Evolutionary conservation across 371 early-diverging fungal genomes (phyloP).

Genomic region (Mucor irregularis): DNA sequence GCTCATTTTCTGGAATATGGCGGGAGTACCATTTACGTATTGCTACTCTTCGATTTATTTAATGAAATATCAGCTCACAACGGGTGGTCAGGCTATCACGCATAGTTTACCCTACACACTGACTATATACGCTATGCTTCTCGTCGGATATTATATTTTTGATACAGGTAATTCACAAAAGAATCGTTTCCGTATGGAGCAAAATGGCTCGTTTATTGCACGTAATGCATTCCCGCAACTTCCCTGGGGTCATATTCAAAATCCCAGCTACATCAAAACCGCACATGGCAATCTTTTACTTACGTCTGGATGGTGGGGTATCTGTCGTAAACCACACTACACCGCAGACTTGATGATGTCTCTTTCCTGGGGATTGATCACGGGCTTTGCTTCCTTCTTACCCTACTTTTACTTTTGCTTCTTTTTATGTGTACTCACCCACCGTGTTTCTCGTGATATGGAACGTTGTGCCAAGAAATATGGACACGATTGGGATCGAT

Average conservation of each 20-base stretch:
- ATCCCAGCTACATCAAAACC: constrained; percentile 75
- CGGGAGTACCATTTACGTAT: constrained; percentile 66
- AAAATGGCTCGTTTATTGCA: constrained; percentile 56
- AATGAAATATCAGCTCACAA: constrained; percentile 47
- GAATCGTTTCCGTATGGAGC: constrained; percentile 82
- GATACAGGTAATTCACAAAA: constrained; percentile 82
- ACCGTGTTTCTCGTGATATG: constrained; percentile 83
- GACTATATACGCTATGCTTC: not conserved
- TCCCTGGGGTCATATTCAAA: constrained; percentile 65
- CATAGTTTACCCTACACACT: constrained; percentile 43
- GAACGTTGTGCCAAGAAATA: constrained; percentile 82
- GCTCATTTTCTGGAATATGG: constrained; percentile 66
- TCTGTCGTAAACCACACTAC: constrained; percentile 83
- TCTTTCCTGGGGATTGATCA: constrained; percentile 78
- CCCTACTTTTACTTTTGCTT: constrained; percentile 88
- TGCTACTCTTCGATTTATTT: constrained; percentile 58
- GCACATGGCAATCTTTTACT: constrained; percentile 76
- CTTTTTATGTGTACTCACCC: constrained; percentile 76
- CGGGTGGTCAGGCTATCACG: constrained; percentile 37
- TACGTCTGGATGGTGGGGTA: constrained; percentile 88
- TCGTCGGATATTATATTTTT: constrained; percentile 54
- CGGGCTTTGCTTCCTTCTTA: constrained; percentile 72
- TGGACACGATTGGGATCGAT: constrained; percentile 84
- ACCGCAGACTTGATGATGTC: constrained; percentile 84
- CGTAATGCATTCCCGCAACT: constrained; percentile 65